Conservation (phyloP, 2,329 filamentous ascomycete species). For the Bipolaris zeicola region DNA sequence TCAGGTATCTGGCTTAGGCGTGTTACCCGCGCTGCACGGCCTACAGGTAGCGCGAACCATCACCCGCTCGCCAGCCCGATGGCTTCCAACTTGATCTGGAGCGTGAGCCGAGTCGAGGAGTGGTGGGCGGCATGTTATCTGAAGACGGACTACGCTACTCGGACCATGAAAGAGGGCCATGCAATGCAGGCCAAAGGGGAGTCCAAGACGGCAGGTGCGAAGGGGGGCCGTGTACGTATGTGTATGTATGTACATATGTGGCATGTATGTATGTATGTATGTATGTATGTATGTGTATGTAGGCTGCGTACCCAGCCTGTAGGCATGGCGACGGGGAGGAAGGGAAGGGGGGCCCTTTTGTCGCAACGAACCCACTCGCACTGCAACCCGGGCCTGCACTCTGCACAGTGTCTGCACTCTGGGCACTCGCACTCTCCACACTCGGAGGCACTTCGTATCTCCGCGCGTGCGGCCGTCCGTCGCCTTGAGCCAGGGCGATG, state of each 20-base stretch:
- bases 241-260: neutral
- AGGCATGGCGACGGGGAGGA: slow-evolving; percentile 1
- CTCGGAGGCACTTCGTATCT: slow-evolving; percentile 3
- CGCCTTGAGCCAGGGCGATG: neutral
- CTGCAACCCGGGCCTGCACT: slow-evolving; percentile 19
- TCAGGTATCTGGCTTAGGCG: slow-evolving; percentile 17
- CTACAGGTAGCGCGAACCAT: slow-evolving; percentile 43
- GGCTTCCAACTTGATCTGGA: slow-evolving; percentile 19
- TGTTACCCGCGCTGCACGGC: slow-evolving; percentile 34
- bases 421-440: slow-evolving; percentile 24
- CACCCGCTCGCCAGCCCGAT: slow-evolving; percentile 30
- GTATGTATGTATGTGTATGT: neutral
- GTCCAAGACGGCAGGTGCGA: slow-evolving; percentile 39
- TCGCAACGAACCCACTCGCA: neutral
- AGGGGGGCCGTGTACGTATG: neutral
- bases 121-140: slow-evolving; percentile 28
- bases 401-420: slow-evolving; percentile 23
- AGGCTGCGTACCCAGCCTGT: neutral
- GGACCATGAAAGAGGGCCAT: slow-evolving; percentile 14
- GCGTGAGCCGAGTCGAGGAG: slow-evolving; percentile 12
- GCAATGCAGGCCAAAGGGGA: slow-evolving; percentile 20
- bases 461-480: neutral
- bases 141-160: slow-evolving; percentile 19
- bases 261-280: neutral
- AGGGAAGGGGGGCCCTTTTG: neutral